Evolutionary conservation across 768 basidiomycete species (phyloP).

Genomic region (Leccinellum luteum): DNA sequence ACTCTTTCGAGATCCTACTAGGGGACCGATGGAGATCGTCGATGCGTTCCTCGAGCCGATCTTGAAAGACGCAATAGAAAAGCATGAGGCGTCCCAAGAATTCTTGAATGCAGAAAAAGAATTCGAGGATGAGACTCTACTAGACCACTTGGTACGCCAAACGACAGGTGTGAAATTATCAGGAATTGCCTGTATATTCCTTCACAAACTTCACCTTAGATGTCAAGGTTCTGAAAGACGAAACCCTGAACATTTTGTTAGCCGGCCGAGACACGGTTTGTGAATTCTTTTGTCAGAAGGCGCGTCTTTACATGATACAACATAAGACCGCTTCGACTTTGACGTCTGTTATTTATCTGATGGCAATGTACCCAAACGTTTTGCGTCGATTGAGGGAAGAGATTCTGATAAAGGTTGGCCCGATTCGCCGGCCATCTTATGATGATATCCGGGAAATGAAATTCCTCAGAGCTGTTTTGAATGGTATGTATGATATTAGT

Average conservation of each 20-base stretch:
- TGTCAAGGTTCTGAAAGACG: conserved; percentile 36
- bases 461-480: conserved; percentile 43
- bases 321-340: conserved; percentile 42
- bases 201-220: conserved; percentile 12
- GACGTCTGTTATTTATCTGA: conserved; percentile 44
- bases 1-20: conserved; percentile 32
- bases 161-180: conserved; percentile 33
- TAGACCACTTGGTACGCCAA: conserved; percentile 39
- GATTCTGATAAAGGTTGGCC: conserved; percentile 38
- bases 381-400: conserved; percentile 41
- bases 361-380: conserved; percentile 45
- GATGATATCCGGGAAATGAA: conserved; percentile 44
- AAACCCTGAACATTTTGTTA: conserved; percentile 42
- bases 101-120: conserved; percentile 3
- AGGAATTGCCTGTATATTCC: background rate
- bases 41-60: conserved; percentile 40
- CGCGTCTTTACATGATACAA: background rate
- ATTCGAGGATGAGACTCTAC: conserved; percentile 36
- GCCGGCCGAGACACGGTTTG: conserved; percentile 45
- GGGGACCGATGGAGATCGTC: conserved; percentile 37
- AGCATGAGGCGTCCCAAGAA: conserved; percentile 11
- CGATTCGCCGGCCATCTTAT: conserved; percentile 35
- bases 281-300: background rate
- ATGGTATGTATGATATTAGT: conserved; percentile 31
- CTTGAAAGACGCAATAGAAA: conserved; percentile 34